These are phyloP conservation scores for Xanthoconium stramineum DNA, from an alignment of 768 basidiomycete genomes.

Conservation along the genomic window DNA sequence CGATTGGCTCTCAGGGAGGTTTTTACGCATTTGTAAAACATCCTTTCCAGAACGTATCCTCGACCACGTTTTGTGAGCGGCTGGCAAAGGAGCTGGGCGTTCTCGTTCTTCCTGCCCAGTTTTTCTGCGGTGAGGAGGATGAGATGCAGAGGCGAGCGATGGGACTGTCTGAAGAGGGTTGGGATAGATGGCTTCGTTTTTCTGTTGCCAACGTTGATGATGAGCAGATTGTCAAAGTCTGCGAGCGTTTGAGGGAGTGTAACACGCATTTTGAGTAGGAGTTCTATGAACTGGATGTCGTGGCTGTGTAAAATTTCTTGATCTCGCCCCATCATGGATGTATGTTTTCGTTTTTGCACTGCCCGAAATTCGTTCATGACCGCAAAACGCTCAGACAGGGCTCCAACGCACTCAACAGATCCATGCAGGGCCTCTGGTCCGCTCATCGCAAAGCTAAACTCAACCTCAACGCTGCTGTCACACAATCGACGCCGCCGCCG, in stretches of 20 bases:
- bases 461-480: constrained; percentile 52
- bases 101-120: constrained; percentile 59
- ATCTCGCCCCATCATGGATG: constrained; percentile 11
- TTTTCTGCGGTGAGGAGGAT: constrained; percentile 42
- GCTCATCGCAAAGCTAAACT: constrained; percentile 60
- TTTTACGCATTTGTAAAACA: constrained; percentile 79
- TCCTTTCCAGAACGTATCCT: constrained; percentile 48
- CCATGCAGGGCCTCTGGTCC: constrained; percentile 80
- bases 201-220: constrained; percentile 81
- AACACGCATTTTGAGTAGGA: constrained; percentile 42
- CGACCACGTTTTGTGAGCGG: constrained; percentile 52
- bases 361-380: constrained; percentile 6
- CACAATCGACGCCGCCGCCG: background rate
- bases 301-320: background rate
- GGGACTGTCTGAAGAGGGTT: constrained; percentile 34
- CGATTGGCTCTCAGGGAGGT: constrained; percentile 60
- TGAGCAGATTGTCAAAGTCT: constrained; percentile 50
- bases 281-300: background rate
- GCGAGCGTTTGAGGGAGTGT: constrained; percentile 46
- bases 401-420: constrained; percentile 70
- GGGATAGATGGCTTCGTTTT: constrained; percentile 69
- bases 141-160: constrained; percentile 16
- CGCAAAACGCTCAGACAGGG: constrained; percentile 54
- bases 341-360: background rate
- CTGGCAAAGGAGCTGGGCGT: constrained; percentile 65